Evolutionary conservation across 1,284 basidiomycete genomes (phyloP), one percentile per base, ranked within the genome.

Genomic region (Trametes sp.): DNA sequence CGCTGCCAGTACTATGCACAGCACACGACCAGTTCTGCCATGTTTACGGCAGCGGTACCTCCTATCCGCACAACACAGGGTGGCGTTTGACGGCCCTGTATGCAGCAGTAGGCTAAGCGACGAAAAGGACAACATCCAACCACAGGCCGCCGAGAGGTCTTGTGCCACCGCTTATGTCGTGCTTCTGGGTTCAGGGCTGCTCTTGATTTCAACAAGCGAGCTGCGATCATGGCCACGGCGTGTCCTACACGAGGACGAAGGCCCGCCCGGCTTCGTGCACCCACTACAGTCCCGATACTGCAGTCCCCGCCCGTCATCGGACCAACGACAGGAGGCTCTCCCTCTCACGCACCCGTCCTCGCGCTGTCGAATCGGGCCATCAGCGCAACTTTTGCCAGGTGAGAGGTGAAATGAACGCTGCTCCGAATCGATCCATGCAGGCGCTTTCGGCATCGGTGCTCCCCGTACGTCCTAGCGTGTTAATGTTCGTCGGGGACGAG

Each of bases 91-190:
- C 16, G 41, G 41, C 41, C 28, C 31, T 48, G 26, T n/a, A n/a
- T n/a, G 31, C 28, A 28, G 10, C 49, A 31, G n/a, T 10, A 28
- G 31, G 35, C 4, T 19, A 35, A 23, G n/a, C 8, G 16, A 36
- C 11, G 35, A 14, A 36, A 36, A 14, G 10, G 35, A 48, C 55
- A 46, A 11, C 45, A 26, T 14, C 24, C 23, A 26, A 26, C 41
- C 41, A 38, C 52, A 57, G 53, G 4, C 23, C 31, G 3, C 14
- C 11, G 33, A 54, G 52, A 50, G 63, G 63, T 65, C 66, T 59
- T 67, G 66, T 65, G 63, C 64, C 66, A 53, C 59, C 51, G 21
- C 59, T 54, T 24, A 33, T 33, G 42, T 54, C 61, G 46, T 49
- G 48, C 48, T 49, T 49, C 48, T 49, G 63, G 66, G 54, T 33